Evolutionary conservation across 257 asterid species (phyloP).

Genomic region (Eustoma russellianum): DNA sequence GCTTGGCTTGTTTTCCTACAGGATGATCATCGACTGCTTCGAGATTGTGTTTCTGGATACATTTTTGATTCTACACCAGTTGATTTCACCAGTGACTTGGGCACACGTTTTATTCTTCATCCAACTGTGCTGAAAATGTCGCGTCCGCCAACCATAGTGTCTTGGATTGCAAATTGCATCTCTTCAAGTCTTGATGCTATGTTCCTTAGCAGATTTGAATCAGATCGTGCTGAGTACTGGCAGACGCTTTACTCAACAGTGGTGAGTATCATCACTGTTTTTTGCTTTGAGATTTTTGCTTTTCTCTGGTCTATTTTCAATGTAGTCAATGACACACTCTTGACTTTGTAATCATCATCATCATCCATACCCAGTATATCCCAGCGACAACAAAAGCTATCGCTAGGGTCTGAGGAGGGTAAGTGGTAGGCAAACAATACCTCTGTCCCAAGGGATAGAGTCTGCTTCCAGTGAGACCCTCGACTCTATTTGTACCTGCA

Average conservation of each 20-base stretch:
- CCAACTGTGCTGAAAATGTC: constrained; percentile 61
- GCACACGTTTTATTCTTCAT: constrained; percentile 65
- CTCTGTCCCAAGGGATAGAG: too few relatives aligned
- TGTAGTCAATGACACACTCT: too few relatives aligned
- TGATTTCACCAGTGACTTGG: constrained; percentile 80
- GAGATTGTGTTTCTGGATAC: constrained; percentile 78
- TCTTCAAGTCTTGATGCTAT: constrained; percentile 72
- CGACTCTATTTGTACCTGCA: too few relatives aligned
- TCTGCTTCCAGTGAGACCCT: too few relatives aligned
- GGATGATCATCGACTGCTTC: constrained; percentile 63
- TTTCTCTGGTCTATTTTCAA: constrained; percentile 5
- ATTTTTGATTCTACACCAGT: constrained; percentile 86
- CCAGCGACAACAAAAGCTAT: too few relatives aligned
- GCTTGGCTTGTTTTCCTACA: constrained; percentile 13
- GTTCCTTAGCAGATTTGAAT: constrained; percentile 68
- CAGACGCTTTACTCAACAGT: constrained; percentile 83
- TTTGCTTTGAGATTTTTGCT: not conserved
- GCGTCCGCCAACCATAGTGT: constrained; percentile 53
- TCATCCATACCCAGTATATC: too few relatives aligned
- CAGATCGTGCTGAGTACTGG: constrained; percentile 92
- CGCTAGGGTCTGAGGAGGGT: too few relatives aligned
- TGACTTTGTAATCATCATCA: too few relatives aligned
- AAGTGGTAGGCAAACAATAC: too few relatives aligned
- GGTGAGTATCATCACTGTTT: constrained; percentile 36
- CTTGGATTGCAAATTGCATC: constrained; percentile 65